phyloP scores from a whole-genome alignment of 208 protist genomes.

The Trypanosoma lewisi region DNA sequence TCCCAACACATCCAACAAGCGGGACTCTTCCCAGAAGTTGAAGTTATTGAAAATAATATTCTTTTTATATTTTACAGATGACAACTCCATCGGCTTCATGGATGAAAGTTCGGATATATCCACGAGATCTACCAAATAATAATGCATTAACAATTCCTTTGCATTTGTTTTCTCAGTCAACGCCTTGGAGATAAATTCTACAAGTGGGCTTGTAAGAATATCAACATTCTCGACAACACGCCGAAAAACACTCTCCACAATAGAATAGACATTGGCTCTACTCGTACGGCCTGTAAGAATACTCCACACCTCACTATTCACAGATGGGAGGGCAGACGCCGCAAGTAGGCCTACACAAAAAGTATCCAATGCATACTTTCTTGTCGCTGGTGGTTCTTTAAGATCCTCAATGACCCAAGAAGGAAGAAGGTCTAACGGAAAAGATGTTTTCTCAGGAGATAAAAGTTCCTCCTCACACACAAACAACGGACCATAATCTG shows the following conservation, averaged over 20 bases:
- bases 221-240: slow-evolving; percentile 22
- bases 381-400: not conserved
- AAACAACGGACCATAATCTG: slow-evolving; percentile 80
- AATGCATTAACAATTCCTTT: slow-evolving; percentile 43
- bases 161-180: slow-evolving; percentile 33
- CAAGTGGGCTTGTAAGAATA: slow-evolving; percentile 28
- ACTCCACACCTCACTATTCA: slow-evolving; percentile 47
- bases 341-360: slow-evolving; percentile 79
- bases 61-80: slow-evolving; percentile 34
- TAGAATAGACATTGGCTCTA: slow-evolving; percentile 7
- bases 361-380: slow-evolving; percentile 48
- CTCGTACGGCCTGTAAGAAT: slow-evolving; percentile 9
- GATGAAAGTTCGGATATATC: slow-evolving; percentile 5
- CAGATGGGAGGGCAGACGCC: slow-evolving; percentile 44
- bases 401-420: slow-evolving; percentile 37
- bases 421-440: slow-evolving; percentile 52
- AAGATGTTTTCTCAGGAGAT: slow-evolving; percentile 23
- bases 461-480: slow-evolving; percentile 47
- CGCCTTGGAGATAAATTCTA: slow-evolving; percentile 55
- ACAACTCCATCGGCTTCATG: slow-evolving; percentile 35
- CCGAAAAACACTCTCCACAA: slow-evolving; percentile 31
- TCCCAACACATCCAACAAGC: slow-evolving; percentile 48
- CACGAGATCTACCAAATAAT: slow-evolving; percentile 38
- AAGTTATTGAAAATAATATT: slow-evolving; percentile 39
- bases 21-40: slow-evolving; percentile 47